Percentiles rank a stretch among this genome's conserved stretches.
Conservation (phyloP, 2,329 filamentous ascomycete species). For the Penicillium sp. region DNA sequence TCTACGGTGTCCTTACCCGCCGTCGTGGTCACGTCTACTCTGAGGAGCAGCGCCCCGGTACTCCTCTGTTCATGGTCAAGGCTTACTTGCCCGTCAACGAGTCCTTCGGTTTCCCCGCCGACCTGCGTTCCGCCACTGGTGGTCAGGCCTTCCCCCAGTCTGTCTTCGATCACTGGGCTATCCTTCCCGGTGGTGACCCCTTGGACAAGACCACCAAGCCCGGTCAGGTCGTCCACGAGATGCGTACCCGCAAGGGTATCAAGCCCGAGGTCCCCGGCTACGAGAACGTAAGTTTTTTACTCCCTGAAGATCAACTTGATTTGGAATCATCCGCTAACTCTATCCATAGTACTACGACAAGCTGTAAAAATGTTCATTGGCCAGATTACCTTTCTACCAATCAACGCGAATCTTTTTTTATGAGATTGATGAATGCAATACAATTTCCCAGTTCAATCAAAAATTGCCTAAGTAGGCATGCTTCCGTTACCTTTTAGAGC, state of each 20-base stretch:
- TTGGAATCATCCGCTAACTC: slow-evolving; percentile 19
- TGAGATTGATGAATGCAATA: slow-evolving; percentile 47
- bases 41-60: slow-evolving; percentile 97
- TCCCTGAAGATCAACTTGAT: background rate
- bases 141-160: slow-evolving; percentile 99
- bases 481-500: slow-evolving; percentile 28
- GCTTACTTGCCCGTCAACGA: slow-evolving; percentile 95
- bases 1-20: slow-evolving; percentile 98
- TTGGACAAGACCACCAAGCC: slow-evolving; percentile 80
- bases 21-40: slow-evolving; percentile 98
- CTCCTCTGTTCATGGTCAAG: slow-evolving; percentile 99
- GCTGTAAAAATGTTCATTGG: slow-evolving; percentile 67
- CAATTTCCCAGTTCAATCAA: slow-evolving; percentile 34
- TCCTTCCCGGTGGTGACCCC: slow-evolving; percentile 89
- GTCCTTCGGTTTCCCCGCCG: slow-evolving; percentile 98
- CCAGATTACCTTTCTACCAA: slow-evolving; percentile 43
- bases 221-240: slow-evolving; percentile 78
- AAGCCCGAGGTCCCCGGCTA: slow-evolving; percentile 91
- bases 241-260: slow-evolving; percentile 99
- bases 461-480: slow-evolving; percentile 25
- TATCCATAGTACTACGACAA: slow-evolving; percentile 89
- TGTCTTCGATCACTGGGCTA: slow-evolving; percentile 98
- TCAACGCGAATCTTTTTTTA: slow-evolving; percentile 37
- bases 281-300: slow-evolving; percentile 77
- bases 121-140: slow-evolving; percentile 88